Percentiles rank a stretch among this genome's conserved stretches.
These are phyloP conservation scores for Euphorbia celastroides DNA, from an alignment of 441 rosid species.

Conservation along the genomic window DNA sequence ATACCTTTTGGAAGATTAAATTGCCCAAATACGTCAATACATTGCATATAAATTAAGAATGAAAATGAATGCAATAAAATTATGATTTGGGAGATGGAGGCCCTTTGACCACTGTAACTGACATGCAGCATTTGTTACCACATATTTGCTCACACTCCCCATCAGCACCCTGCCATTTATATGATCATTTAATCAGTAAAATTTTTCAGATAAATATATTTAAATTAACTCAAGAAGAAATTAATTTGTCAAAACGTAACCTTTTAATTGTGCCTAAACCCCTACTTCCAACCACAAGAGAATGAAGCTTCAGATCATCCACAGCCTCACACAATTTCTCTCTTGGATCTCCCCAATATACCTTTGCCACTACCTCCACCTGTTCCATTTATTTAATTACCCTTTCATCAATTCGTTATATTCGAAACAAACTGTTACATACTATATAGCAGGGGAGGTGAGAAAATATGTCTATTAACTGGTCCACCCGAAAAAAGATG, in stretches of 20 bases:
- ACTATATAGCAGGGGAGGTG: too few species aligned
- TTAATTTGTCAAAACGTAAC: slow-evolving; percentile 11
- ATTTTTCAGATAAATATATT: not conserved
- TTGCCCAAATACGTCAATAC: too few species aligned
- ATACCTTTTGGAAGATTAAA: too few species aligned
- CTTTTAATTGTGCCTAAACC: slow-evolving; percentile 42
- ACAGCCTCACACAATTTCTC: slow-evolving; percentile 43
- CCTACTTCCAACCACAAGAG: slow-evolving; percentile 45
- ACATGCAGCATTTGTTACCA: slow-evolving; percentile 32
- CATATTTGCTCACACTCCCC: slow-evolving; percentile 35
- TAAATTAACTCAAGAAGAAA: not conserved
- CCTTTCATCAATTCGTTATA: too few species aligned
- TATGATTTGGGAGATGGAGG: not conserved
- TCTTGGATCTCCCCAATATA: slow-evolving; percentile 53
- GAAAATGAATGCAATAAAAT: too few species aligned
- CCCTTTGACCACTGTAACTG: slow-evolving; percentile 35
- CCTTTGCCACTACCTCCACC: slow-evolving; percentile 44
- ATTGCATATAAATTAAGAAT: too few species aligned
- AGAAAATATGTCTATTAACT: too few species aligned
- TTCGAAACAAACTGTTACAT: too few species aligned
- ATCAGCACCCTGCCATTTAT: slow-evolving; percentile 23
- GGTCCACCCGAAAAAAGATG: too few species aligned
- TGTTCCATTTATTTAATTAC: slow-evolving; percentile 9
- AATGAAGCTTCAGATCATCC: slow-evolving; percentile 36
- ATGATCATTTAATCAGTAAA: not conserved